Base-by-base conservation (phyloP, 2,329 filamentous ascomycete genomes). In the Lecanosticta acicola region DNA sequence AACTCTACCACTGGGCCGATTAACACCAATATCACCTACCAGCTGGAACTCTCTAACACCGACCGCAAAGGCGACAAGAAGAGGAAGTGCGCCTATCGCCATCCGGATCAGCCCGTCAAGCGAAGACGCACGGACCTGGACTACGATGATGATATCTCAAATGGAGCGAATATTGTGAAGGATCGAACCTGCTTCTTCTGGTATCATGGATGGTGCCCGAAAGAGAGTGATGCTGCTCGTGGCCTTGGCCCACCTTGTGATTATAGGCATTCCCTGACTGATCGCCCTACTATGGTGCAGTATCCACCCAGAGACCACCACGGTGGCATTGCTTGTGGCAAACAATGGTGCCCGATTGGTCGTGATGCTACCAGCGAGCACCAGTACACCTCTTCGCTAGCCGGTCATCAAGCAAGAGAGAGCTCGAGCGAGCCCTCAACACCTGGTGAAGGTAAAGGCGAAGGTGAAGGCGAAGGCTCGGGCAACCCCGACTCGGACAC, bases 141-240 rank as follows among this genome's bases (percentile, higher is more conserved):
- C n/a, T 14, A 16, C 11, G 41, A 43, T 14, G 41, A 34, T 29
- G 24, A 29, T 5, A 29, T 11, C 24, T 29, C 24, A 5, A 11
- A 29, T 29, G 24, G 11, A n/a, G n/a, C n/a, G 24, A 5, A 29
- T 29, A 7, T 11, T 7, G 11, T 29, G 7, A 29, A 29, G 24
- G 24, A 29, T 20, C 24, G 13, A 9, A 47, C 45, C 9, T 47
- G 45, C 29, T 38, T 47, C 39, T 47, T 39, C 13, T 47, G 45
- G 45, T 43, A 47, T 40, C 43, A 45, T 16, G 17, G 29, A 17
- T 13, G 9, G 24, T 37, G 35, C 17, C 18, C 35, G 3, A 37
- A 19, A 19, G 35, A 37, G 16, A n/a, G 35, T 11, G 35, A 37
- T 37, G 35, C 35, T 3, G 4, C 18, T 19, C 35, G 13, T 19